Percentiles rank a stretch among this genome's conserved stretches.
phyloP scores from a whole-genome alignment of 345 rosid species.

The Draba incana region DNA sequence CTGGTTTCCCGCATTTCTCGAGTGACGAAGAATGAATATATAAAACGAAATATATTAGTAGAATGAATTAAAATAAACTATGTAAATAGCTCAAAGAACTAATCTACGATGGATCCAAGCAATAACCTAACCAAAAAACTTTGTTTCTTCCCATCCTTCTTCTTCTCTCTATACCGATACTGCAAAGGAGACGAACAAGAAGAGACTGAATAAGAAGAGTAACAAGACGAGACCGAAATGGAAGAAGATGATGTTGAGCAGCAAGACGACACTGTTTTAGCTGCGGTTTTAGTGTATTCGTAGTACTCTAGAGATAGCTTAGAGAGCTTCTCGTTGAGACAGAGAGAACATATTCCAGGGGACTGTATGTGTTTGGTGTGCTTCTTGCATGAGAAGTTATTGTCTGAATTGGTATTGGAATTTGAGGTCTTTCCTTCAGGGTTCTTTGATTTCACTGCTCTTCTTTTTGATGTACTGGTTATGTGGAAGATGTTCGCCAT shows the following conservation, averaged over 20 bases:
- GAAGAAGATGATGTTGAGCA: slow-evolving; percentile 30
- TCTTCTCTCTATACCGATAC: slow-evolving; percentile 30
- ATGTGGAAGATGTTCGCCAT: slow-evolving; percentile 41
- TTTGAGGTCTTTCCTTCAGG: slow-evolving; percentile 31
- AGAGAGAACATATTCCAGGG: slow-evolving; percentile 43
- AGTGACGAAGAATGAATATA: slow-evolving; percentile 15
- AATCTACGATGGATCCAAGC: slow-evolving; percentile 42
- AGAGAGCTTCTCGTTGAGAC: slow-evolving; percentile 39
- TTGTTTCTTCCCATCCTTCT: slow-evolving; percentile 38
- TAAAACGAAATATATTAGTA: background rate
- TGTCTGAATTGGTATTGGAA: slow-evolving; percentile 28
- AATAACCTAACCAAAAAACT: slow-evolving; percentile 38
- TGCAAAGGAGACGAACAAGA: slow-evolving; percentile 45
- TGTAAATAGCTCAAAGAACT: slow-evolving; percentile 10
- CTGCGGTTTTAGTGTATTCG: slow-evolving; percentile 26
- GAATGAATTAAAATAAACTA: background rate
- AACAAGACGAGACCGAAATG: slow-evolving; percentile 28
- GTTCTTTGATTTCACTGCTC: slow-evolving; percentile 27
- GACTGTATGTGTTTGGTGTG: slow-evolving; percentile 42
- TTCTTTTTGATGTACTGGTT: slow-evolving; percentile 21
- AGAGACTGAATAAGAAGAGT: slow-evolving; percentile 39
- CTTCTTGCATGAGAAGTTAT: slow-evolving; percentile 44
- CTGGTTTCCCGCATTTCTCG: background rate
- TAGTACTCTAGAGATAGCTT: slow-evolving; percentile 36
- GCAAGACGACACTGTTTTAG: slow-evolving; percentile 23